phyloP scores from a whole-genome alignment of 169 alveolate species.

The Amoebophrya sp. region DNA sequence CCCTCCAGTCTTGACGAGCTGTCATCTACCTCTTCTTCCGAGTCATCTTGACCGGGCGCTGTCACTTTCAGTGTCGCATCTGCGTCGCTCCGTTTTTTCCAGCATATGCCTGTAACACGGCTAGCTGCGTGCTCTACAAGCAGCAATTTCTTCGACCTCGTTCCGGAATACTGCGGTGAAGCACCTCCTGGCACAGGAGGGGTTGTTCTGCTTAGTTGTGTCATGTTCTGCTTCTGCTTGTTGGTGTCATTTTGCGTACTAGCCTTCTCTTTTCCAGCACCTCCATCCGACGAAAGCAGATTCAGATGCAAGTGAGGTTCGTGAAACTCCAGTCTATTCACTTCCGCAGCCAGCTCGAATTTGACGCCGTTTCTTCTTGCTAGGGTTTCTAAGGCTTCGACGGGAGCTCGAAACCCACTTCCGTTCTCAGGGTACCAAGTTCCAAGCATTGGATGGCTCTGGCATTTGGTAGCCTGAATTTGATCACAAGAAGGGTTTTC shows the following conservation, averaged over 20 bases:
- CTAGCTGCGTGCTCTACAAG: not conserved
- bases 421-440: constrained; percentile 25
- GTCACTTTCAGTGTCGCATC: not conserved
- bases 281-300: not conserved
- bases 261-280: too few species aligned
- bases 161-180: not conserved
- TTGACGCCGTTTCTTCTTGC: not conserved
- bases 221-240: too few species aligned
- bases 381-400: not conserved
- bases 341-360: not conserved
- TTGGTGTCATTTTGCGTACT: too few species aligned
- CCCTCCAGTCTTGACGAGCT: not conserved
- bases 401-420: not conserved
- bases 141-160: not conserved
- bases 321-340: not conserved
- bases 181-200: not conserved
- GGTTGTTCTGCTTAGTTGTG: too few species aligned
- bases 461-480: too few species aligned
- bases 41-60: too few species aligned
- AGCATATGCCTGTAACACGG: not conserved
- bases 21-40: not conserved
- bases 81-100: not conserved
- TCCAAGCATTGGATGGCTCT: too few species aligned
- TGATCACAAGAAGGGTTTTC: too few species aligned
- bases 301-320: not conserved